Conservation (phyloP, 2,329 filamentous ascomycete genomes). For the Knufia petricola region DNA sequence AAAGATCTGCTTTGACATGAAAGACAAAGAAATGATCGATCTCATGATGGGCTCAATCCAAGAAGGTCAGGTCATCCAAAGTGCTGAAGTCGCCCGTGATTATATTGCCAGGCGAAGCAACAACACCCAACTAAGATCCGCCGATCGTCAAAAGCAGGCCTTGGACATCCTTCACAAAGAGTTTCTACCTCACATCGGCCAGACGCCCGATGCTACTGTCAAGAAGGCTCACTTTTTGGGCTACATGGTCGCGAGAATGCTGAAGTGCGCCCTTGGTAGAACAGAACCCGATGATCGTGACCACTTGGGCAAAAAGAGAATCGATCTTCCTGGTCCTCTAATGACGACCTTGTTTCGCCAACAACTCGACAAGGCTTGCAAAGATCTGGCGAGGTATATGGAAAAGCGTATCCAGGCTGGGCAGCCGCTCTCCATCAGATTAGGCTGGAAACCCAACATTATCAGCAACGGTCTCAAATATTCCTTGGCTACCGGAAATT, state of each 20-base stretch:
- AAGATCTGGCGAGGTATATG: conserved; percentile 82
- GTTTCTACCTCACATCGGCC: conserved; percentile 90
- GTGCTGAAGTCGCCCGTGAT: conserved; percentile 85
- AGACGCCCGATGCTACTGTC: conserved; percentile 87
- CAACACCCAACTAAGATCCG: conserved; percentile 58
- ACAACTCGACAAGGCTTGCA: conserved; percentile 81
- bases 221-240: conserved; percentile 96
- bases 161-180: conserved; percentile 96
- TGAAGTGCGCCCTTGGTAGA: conserved; percentile 86
- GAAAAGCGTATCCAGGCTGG: conserved; percentile 85
- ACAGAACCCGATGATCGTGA: conserved; percentile 94
- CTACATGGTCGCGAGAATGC: conserved; percentile 94
- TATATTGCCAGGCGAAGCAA: conserved; percentile 90
- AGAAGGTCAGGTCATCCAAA: conserved; percentile 92
- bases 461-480: conserved; percentile 93
- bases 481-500: conserved; percentile 93
- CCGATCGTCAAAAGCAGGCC: conserved; percentile 83
- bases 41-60: conserved; percentile 96
- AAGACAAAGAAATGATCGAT: conserved; percentile 93
- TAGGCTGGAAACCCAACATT: conserved; percentile 84
- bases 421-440: conserved; percentile 78
- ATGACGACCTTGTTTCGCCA: conserved; percentile 93
- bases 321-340: conserved; percentile 88
- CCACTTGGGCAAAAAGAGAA: conserved; percentile 96
- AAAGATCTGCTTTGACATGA: conserved; percentile 92